Conservation (phyloP, 2,329 filamentous ascomycete species). For the Clarireedia hainanense region DNA sequence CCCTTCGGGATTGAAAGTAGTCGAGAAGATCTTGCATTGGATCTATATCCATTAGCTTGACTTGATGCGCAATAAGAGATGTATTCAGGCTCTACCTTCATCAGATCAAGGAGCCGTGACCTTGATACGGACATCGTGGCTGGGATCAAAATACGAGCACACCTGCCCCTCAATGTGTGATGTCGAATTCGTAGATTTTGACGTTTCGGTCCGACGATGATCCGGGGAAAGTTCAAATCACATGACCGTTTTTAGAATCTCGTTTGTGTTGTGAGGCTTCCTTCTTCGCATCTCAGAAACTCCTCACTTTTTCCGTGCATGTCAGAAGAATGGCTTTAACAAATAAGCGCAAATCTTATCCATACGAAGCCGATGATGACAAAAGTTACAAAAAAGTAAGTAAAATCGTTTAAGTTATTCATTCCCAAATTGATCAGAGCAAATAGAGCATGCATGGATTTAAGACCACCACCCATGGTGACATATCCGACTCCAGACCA, state of each 20-base stretch:
- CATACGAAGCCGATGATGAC: neutral
- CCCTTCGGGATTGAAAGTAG: constrained; percentile 79
- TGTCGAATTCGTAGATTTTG: neutral
- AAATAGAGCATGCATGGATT: no score
- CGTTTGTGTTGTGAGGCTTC: neutral
- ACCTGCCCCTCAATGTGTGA: no score
- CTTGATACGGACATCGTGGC: constrained; percentile 55
- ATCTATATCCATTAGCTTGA: constrained; percentile 43
- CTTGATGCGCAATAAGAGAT: neutral
- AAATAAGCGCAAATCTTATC: neutral
- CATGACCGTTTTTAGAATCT: no score
- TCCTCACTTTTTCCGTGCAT: neutral
- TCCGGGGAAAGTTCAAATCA: neutral
- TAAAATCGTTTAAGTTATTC: neutral
- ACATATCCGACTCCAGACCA: neutral
- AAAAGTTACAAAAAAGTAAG: neutral
- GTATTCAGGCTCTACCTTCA: constrained; percentile 53
- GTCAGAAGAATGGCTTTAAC: neutral
- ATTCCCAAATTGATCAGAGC: no score
- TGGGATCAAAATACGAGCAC: constrained; percentile 1
- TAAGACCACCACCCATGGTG: no score
- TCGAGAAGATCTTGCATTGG: constrained; percentile 87
- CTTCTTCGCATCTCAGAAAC: neutral
- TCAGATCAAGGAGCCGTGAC: constrained; percentile 58
- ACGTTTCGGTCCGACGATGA: neutral